Evolutionary conservation across 2,329 filamentous ascomycete species (phyloP).

Genomic region (Lasiodiplodia hormozganensis): DNA sequence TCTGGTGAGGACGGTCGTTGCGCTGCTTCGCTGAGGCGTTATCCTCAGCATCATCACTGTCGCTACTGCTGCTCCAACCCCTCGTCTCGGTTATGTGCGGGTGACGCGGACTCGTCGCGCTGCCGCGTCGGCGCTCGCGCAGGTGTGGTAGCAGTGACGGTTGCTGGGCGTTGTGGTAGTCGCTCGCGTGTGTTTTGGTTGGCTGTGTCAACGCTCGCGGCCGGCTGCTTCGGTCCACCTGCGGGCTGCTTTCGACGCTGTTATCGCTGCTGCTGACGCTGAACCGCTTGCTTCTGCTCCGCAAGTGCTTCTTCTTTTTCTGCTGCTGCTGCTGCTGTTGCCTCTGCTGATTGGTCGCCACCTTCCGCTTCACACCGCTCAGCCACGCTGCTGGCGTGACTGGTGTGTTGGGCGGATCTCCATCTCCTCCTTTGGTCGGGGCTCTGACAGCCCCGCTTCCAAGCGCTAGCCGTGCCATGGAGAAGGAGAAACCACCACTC

Average conservation of each 20-base stretch:
- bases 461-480: not conserved
- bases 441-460: not conserved
- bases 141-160: not conserved
- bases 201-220: slow-evolving; percentile 3
- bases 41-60: not conserved
- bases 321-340: slow-evolving; percentile 7
- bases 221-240: not conserved
- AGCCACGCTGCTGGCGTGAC: slow-evolving; percentile 9
- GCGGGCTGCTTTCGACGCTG: slow-evolving; percentile 7
- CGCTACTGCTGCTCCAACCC: slow-evolving; percentile 8
- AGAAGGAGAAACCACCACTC: not conserved
- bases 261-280: not conserved
- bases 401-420: slow-evolving; percentile 17
- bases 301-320: not conserved
- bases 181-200: not conserved
- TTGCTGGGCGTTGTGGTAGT: not conserved
- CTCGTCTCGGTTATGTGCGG: slow-evolving; percentile 5
- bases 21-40: not conserved
- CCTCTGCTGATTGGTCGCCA: not conserved
- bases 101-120: slow-evolving; percentile 1
- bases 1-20: not conserved
- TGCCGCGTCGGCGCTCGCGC: slow-evolving; percentile 8
- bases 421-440: not conserved
- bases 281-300: not conserved
- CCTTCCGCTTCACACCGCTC: not conserved